Percentiles rank a stretch among this genome's conserved stretches.
Evolutionary conservation across 2,329 filamentous ascomycete genomes (phyloP).

Genomic region (Colletotrichum ledebouriae): DNA sequence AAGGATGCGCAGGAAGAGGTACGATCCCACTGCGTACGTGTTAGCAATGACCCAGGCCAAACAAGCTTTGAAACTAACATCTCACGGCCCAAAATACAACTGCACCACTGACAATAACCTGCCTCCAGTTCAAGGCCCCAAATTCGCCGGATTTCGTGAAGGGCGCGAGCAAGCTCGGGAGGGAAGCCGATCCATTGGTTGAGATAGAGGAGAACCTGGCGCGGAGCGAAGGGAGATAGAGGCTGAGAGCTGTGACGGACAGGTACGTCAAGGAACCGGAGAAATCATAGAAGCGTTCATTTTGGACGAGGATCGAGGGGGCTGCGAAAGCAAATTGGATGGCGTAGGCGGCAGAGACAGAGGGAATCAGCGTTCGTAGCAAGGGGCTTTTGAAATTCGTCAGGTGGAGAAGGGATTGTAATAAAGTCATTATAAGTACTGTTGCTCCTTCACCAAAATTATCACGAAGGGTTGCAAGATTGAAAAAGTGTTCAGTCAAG

Average conservation of each 20-base stretch:
- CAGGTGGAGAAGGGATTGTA: slow-evolving; percentile 65
- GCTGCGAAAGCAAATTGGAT: slow-evolving; percentile 73
- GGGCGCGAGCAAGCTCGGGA: slow-evolving; percentile 61
- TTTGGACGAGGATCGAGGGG: slow-evolving; percentile 71
- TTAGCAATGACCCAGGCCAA: not conserved
- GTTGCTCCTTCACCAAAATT: not conserved
- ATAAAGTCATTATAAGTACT: slow-evolving; percentile 49
- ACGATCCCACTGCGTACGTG: slow-evolving; percentile 67
- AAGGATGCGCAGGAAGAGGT: slow-evolving; percentile 73
- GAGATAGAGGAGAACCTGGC: slow-evolving; percentile 60
- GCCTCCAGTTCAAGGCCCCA: slow-evolving; percentile 70
- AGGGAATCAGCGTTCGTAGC: slow-evolving; percentile 72
- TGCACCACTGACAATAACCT: slow-evolving; percentile 56
- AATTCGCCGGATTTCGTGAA: slow-evolving; percentile 58
- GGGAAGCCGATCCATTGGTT: slow-evolving; percentile 54
- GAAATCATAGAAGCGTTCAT: slow-evolving; percentile 77
- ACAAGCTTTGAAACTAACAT: slow-evolving; percentile 55
- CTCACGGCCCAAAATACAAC: slow-evolving; percentile 70
- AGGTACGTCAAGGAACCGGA: slow-evolving; percentile 77
- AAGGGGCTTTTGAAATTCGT: slow-evolving; percentile 74
- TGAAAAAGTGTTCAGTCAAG: no score
- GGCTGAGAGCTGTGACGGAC: slow-evolving; percentile 71
- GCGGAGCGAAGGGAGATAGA: slow-evolving; percentile 72
- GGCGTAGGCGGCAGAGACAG: slow-evolving; percentile 72
- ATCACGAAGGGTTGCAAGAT: no score